Evolutionary conservation across 495 filamentous ascomycete genomes (phyloP).

Genomic region (Physcia stellaris): DNA sequence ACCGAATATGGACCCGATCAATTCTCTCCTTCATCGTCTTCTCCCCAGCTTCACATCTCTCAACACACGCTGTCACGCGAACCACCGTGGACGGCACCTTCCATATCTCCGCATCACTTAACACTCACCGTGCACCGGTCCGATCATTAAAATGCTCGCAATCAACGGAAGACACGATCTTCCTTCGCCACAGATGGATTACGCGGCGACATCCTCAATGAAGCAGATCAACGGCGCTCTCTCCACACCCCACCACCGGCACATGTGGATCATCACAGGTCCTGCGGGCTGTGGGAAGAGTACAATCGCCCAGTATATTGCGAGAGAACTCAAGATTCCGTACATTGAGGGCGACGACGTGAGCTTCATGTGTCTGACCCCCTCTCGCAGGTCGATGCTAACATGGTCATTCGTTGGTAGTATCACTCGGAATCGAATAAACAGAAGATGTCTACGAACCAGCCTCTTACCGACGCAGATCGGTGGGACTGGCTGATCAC

Average conservation of each 20-base stretch:
- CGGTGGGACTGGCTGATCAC: slow-evolving; percentile 97
- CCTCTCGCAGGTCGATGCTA: too few species aligned
- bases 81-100: too few species aligned
- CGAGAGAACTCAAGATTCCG: slow-evolving; percentile 53
- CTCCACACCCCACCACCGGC: slow-evolving; percentile 37
- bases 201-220: slow-evolving; percentile 8
- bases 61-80: too few species aligned
- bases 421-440: slow-evolving; percentile 77
- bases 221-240: slow-evolving; percentile 17
- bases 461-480: slow-evolving; percentile 84
- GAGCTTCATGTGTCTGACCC: too few species aligned
- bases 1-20: too few species aligned
- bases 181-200: slow-evolving; percentile 14
- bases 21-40: too few species aligned
- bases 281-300: slow-evolving; percentile 95
- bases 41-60: too few species aligned
- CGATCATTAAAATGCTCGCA: too few species aligned
- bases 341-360: slow-evolving; percentile 97
- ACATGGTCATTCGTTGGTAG: too few species aligned
- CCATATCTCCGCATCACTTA: not conserved
- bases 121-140: slow-evolving; percentile 13
- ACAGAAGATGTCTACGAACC: slow-evolving; percentile 82
- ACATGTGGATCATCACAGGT: slow-evolving; percentile 97
- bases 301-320: slow-evolving; percentile 71
- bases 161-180: slow-evolving; percentile 22